A percentile compares a stretch with the other conserved stretches of the same genome.
phyloP scores from a whole-genome alignment of 768 basidiomycete genomes.

The Agrocybe chaxingu region DNA sequence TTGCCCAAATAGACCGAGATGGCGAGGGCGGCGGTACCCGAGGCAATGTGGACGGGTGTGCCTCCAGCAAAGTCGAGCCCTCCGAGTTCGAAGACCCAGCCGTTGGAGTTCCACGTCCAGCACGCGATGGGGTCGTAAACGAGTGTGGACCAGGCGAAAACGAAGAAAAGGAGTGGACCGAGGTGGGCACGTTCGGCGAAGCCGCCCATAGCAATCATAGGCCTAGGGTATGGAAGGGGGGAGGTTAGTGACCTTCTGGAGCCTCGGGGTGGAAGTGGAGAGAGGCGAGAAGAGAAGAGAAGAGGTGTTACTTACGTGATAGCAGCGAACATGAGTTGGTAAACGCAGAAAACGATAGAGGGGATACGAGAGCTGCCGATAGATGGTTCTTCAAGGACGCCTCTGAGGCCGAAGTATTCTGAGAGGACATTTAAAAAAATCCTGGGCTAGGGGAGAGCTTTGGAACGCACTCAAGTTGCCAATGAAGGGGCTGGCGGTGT shows the following conservation, averaged over 20 bases:
- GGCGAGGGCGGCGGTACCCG: slow-evolving; percentile 84
- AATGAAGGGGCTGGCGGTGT: slow-evolving; percentile 68
- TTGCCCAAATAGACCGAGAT: slow-evolving; percentile 90
- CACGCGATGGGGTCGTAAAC: slow-evolving; percentile 92
- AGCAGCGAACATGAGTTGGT: slow-evolving; percentile 90
- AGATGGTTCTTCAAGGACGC: slow-evolving; percentile 73
- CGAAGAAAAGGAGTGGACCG: slow-evolving; percentile 82
- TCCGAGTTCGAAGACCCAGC: slow-evolving; percentile 69
- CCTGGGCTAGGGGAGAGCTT: not conserved
- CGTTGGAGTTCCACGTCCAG: slow-evolving; percentile 88
- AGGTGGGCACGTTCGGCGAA: slow-evolving; percentile 83
- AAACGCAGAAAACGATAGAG: slow-evolving; percentile 74
- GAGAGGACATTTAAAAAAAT: not conserved
- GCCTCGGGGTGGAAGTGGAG: too few relatives aligned
- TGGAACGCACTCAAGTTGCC: slow-evolving; percentile 70
- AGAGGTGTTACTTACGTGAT: slow-evolving; percentile 56
- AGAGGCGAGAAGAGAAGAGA: not conserved
- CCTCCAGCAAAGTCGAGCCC: slow-evolving; percentile 92
- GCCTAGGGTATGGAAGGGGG: slow-evolving; percentile 35
- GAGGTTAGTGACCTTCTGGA: too few relatives aligned
- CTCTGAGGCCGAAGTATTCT: slow-evolving; percentile 83
- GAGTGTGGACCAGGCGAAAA: slow-evolving; percentile 82
- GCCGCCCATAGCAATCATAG: slow-evolving; percentile 85
- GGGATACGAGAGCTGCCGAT: slow-evolving; percentile 72
- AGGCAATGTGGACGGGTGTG: slow-evolving; percentile 92